Evolutionary conservation across 2,329 filamentous ascomycete genomes (phyloP), one percentile per base, ranked within the genome.

Genomic region (Paraphaeosphaeria sporulosa): DNA sequence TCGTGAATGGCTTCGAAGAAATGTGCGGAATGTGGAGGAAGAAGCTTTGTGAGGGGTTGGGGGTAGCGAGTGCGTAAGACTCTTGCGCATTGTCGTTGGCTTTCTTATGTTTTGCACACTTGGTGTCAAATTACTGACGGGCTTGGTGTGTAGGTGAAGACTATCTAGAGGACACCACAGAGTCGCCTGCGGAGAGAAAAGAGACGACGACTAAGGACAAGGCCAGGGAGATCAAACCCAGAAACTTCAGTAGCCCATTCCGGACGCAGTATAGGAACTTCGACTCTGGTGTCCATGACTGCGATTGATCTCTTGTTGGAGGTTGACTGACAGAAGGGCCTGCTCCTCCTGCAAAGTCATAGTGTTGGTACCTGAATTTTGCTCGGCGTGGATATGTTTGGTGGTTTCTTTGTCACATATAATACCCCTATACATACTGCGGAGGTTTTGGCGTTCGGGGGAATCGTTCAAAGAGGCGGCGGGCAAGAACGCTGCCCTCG

Each of bases 1-100:
- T 99, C 1, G 89, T 97, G 36, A 90, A 90, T 48, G 95, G 95
- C 0, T 98, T 99, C 72, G 94, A 97, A 77, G 90, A 93, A 73
- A 89, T 94, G 1, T 97, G 93, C 79, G 90, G 94, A 59, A 86
- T 87, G 58, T 95, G 94, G 91, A 87, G 94, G 73, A 88, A 89
- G 72, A 87, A 90, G 67, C 80, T 96, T 50, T 85, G 93, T 47
- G 76, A 76, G 55, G 72, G 76, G 9, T 58, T 78, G 58, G 75
- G 74, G 30, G 75, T 76, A 34, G 74, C 74, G 50, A 76, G 72
- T 74, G 74, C 73, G 65, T 76, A 73, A 59, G 38, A 51, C 17
- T 51, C 25, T 61, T 46, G 27, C 23, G 25, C 21, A 25, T 21
- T 43, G 17, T 10, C n/a, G 21, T 44, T 47, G 19, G 9, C 40